These are phyloP conservation scores for Diaporthe vaccinii DNA, from an alignment of 2,329 filamentous ascomycete species.

Conservation along the genomic window DNA sequence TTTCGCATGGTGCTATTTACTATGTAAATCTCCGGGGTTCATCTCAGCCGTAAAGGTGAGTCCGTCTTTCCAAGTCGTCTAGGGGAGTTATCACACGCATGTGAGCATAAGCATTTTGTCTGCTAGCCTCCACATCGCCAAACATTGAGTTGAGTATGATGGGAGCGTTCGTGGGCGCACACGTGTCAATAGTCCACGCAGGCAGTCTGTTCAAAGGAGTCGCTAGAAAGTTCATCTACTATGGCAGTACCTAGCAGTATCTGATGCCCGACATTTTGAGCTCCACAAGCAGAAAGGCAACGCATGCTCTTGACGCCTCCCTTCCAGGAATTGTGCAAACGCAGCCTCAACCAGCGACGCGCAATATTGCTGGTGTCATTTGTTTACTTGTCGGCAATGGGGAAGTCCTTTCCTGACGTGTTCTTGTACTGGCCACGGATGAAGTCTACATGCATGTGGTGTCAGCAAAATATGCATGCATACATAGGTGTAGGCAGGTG, in stretches of 20 bases:
- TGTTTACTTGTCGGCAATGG: constrained; percentile 76
- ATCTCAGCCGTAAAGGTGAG: too few relatives aligned
- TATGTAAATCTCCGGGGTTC: background rate
- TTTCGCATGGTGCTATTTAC: too few relatives aligned
- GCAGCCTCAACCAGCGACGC: background rate
- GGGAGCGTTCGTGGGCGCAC: background rate
- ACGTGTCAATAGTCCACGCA: too few relatives aligned
- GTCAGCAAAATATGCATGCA: background rate
- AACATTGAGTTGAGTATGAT: background rate
- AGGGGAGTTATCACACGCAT: background rate
- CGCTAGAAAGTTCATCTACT: background rate
- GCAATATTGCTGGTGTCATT: background rate
- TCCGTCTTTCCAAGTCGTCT: too few relatives aligned
- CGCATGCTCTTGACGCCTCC: background rate
- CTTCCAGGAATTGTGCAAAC: background rate
- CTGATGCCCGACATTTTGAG: background rate
- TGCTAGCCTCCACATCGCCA: background rate
- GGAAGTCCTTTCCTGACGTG: constrained; percentile 76
- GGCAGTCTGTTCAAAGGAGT: background rate
- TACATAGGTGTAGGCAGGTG: background rate
- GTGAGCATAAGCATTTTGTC: background rate
- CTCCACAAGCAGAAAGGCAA: background rate
- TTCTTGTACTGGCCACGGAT: constrained; percentile 80
- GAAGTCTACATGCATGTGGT: constrained; percentile 66
- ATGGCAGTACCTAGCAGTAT: background rate